Base-by-base conservation (phyloP, 1,139 yeast species). In the Scheffersomyces cryptocercus region DNA sequence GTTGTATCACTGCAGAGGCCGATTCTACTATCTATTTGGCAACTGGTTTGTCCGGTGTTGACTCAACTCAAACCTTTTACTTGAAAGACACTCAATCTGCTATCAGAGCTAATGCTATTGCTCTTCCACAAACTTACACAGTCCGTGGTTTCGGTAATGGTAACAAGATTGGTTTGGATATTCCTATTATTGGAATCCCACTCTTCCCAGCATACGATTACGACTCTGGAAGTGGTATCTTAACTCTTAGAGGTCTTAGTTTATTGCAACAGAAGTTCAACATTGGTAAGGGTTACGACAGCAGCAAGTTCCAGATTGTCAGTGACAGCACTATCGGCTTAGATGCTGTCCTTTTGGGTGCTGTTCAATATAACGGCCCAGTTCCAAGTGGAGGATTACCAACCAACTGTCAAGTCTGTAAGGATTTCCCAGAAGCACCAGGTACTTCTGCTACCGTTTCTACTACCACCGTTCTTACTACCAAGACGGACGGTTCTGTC, bases 1-100 rank as follows among this genome's bases (percentile, higher is more conserved):
- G 65, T 35, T 61, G 65, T 48, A 46, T 58, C 36, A 53, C 51
- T 38, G 51, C 52, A 35, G 56, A 56, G 36, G 50, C 40, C 9
- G 44, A 51, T 34, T 40, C 58, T 30, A 51, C 49, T 35, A 47
- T 52, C 8, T 53, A 53, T 53, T 46, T 54, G 36, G 48, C 45
- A 36, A 38, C 45, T 37, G 47, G 56, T 20, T 36, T 51, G 15
- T 45, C 52, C 16, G 36, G 51, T 2, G 44, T 55, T 20, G 42
- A 48, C 30, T 41, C 43, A 29, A 42, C 36, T 7, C 63, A 59
- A 47, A 44, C 47, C 4, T 48, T 58, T 43, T 53, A 41, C 48
- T 53, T 58, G 38, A 43, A 52, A n/a, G 36, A 50, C 10, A 31
- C 51, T 11, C 41, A 46, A 40, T 56, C 60, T 39, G 44, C 53